Conservation (phyloP, 2,329 filamentous ascomycete genomes). For the Sclerotiophoma versabilis region DNA sequence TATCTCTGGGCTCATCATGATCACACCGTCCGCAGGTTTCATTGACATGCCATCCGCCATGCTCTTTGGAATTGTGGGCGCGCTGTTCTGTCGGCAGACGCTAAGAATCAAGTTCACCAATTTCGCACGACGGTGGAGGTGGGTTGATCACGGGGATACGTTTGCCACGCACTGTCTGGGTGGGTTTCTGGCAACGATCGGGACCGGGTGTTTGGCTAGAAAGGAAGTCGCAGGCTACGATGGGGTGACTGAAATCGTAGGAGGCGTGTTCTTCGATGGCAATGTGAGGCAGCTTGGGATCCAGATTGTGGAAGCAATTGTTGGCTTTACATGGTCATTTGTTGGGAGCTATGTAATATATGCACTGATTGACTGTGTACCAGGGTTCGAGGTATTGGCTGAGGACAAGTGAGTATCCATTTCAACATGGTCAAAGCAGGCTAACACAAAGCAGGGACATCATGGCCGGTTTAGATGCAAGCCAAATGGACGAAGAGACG, state of each 20-base stretch:
- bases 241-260: conserved; percentile 57
- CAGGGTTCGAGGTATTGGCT: conserved; percentile 61
- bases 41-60: conserved; percentile 59
- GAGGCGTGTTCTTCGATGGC: conserved; percentile 62
- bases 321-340: conserved; percentile 62
- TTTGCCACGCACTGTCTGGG: conserved; percentile 64
- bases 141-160: conserved; percentile 64
- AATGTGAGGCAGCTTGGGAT: conserved; percentile 59
- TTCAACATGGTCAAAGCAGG: neutral
- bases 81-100: conserved; percentile 59
- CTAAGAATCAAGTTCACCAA: conserved; percentile 62
- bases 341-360: conserved; percentile 58
- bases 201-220: conserved; percentile 59
- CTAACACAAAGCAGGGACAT: conserved; percentile 50
- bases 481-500: conserved; percentile 59
- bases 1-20: conserved; percentile 61
- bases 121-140: conserved; percentile 55
- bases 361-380: conserved; percentile 61
- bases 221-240: conserved; percentile 62
- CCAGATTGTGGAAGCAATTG: conserved; percentile 59
- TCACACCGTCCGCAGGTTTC: conserved; percentile 59
- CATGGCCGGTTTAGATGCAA: conserved; percentile 58
- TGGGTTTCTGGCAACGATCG: conserved; percentile 59
- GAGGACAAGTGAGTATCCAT: conserved; percentile 58
- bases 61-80: conserved; percentile 58